Evolutionary conservation across 495 filamentous ascomycete genomes (phyloP).

Genomic region (Penicillium psychrofluorescens): DNA sequence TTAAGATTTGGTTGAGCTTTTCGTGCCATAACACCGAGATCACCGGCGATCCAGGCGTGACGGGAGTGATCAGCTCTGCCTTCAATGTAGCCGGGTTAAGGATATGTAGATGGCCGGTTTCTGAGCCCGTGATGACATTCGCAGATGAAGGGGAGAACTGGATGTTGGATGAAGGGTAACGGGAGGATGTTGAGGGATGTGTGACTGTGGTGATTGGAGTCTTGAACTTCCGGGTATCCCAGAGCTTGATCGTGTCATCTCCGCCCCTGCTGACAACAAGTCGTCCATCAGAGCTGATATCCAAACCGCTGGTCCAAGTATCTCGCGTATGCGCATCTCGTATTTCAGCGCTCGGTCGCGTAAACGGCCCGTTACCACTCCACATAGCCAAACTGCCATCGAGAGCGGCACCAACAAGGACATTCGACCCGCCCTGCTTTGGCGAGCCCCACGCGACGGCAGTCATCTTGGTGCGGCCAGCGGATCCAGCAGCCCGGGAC

Average conservation of each 20-base stretch:
- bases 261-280: conserved; percentile 85
- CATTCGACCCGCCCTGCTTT: conserved; percentile 63
- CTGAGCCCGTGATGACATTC: conserved; percentile 82
- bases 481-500: conserved; percentile 74
- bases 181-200: conserved; percentile 73
- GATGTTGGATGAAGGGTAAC: conserved; percentile 80
- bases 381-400: conserved; percentile 93
- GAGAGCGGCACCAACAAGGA: conserved; percentile 80
- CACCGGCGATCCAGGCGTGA: conserved; percentile 75
- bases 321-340: conserved; percentile 72
- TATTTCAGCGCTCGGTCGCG: conserved; percentile 80
- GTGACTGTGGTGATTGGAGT: conserved; percentile 70
- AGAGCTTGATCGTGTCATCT: conserved; percentile 81
- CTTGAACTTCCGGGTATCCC: conserved; percentile 97
- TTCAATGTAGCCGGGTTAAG: conserved; percentile 84
- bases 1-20: conserved; percentile 93
- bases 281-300: conserved; percentile 83
- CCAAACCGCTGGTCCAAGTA: conserved; percentile 92
- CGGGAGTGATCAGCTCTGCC: conserved; percentile 74
- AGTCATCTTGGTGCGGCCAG: conserved; percentile 89
- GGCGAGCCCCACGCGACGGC: conserved; percentile 82
- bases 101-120: conserved; percentile 81
- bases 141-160: conserved; percentile 76
- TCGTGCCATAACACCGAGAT: conserved; percentile 86
- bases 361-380: conserved; percentile 79